These are phyloP conservation scores for Colletotrichum neosansevieriae DNA, from an alignment of 2,329 filamentous ascomycete genomes.

Conservation along the genomic window DNA sequence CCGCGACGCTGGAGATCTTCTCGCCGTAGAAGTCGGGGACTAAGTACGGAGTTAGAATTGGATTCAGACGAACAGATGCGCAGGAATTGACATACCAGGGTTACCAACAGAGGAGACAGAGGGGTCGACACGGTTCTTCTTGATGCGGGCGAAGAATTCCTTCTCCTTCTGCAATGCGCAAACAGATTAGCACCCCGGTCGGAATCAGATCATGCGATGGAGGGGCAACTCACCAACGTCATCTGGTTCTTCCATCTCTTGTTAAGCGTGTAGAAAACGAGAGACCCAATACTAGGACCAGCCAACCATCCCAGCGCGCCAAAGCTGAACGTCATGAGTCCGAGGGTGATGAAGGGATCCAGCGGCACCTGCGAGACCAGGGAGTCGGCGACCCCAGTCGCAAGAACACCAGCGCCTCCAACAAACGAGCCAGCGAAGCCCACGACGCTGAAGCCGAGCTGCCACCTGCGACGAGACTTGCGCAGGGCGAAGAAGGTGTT, in stretches of 20 bases:
- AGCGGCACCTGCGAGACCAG: constrained; percentile 79
- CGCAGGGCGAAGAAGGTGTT: constrained; percentile 93
- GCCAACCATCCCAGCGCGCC: constrained; percentile 88
- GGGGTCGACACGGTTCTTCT: constrained; percentile 92
- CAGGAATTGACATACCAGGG: constrained; percentile 65
- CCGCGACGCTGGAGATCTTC: constrained; percentile 93
- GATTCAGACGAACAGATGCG: background rate
- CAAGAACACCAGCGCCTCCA: constrained; percentile 74
- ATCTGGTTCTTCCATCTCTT: constrained; percentile 79
- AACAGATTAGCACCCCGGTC: constrained; percentile 7
- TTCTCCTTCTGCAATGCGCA: constrained; percentile 78
- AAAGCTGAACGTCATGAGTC: constrained; percentile 81
- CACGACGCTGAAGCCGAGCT: constrained; percentile 80
- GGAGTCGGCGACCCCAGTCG: constrained; percentile 78
- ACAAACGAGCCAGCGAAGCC: constrained; percentile 73
- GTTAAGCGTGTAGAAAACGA: constrained; percentile 82
- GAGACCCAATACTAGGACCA: constrained; percentile 85
- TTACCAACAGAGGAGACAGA: constrained; percentile 89
- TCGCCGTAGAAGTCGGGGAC: constrained; percentile 98
- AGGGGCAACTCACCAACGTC: constrained; percentile 66
- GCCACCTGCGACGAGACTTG: constrained; percentile 85
- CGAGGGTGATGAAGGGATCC: constrained; percentile 89
- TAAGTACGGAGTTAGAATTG: constrained; percentile 42
- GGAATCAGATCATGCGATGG: background rate
- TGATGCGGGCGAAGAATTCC: constrained; percentile 92